Evolutionary conservation across 2,329 filamentous ascomycete species (phyloP), one percentile per base, ranked within the genome.

Genomic region (Tolypocladium tundrense): DNA sequence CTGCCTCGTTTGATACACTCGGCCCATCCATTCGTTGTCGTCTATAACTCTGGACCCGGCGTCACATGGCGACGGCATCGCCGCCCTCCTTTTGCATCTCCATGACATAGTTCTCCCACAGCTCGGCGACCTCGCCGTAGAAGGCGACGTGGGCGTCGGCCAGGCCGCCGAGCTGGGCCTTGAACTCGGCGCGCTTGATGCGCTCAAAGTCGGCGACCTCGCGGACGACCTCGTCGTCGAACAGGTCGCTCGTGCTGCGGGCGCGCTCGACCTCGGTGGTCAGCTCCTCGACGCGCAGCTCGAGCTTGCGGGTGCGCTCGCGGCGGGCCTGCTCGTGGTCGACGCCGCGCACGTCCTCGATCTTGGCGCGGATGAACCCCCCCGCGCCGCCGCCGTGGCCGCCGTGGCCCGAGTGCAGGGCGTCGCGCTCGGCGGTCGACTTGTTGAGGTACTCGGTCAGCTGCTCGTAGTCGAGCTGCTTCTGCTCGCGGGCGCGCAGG

Each of bases 381-480:
- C 87, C 89, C 0, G 91, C 88, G 1, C 91, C 91, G 7, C 63
- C 90, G 54, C 84, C 83, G 27, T 69, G 65, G 33, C 70, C 65
- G 55, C 69, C 67, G 63, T 87, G 85, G 13, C 86, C 84, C 0
- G 85, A 84, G 10, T 80, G 79, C 3, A 96, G 84, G 19, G 83
- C 79, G 73, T 99, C 94, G 53, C 92, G 88, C 72, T 99, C 94
- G 4, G 85, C 77, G 3, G 90, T 91, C 1, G 90, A 91, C 71
- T 96, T 96, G 75, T 90, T 90, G 57, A 97, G 88, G 72, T 97
- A 97, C 70, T 97, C 93, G 35, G 91, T 96, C 40, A 99, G 81
- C 63, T 91, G 92, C 75, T 99, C 94, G 68, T 93, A 96, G 75
- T 99, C 94, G 59, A 99, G 87, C 72, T 99, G 94, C 71, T 99